Conservation (phyloP, 2,329 filamentous ascomycete species). For the Arthrinium puccinioides region DNA sequence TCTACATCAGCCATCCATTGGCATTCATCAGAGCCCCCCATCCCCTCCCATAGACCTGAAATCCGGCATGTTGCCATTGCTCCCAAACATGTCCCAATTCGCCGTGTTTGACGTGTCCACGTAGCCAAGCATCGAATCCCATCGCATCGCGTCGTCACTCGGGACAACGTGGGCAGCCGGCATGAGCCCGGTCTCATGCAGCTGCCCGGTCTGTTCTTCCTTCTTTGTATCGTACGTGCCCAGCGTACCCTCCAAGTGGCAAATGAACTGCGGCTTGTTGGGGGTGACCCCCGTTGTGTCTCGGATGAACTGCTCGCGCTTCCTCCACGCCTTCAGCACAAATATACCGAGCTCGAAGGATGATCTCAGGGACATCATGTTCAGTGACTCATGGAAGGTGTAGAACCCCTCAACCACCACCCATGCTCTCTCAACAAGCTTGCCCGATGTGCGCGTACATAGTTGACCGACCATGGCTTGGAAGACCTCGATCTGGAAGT, state of each 20-base stretch:
- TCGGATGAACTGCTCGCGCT: slow-evolving; percentile 35
- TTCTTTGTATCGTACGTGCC: slow-evolving; percentile 26
- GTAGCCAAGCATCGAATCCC: slow-evolving; percentile 25
- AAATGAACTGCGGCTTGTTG: slow-evolving; percentile 37
- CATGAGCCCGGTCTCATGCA: neutral
- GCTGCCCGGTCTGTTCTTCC: neutral
- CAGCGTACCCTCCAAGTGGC: slow-evolving; percentile 33
- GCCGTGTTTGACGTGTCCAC: slow-evolving; percentile 15
- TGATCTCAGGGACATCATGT: slow-evolving; percentile 37
- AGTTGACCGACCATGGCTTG: slow-evolving; percentile 48
- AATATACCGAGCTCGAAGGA: slow-evolving; percentile 38
- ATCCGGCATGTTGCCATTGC: slow-evolving; percentile 8
- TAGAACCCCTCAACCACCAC: slow-evolving; percentile 37
- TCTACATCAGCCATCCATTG: too few species aligned
- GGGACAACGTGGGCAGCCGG: slow-evolving; percentile 3
- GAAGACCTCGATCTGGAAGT: slow-evolving; percentile 51
- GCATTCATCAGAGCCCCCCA: too few species aligned
- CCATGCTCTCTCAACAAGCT: slow-evolving; percentile 48
- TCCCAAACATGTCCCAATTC: slow-evolving; percentile 23
- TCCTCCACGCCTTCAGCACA: slow-evolving; percentile 44
- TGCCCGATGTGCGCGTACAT: slow-evolving; percentile 38
- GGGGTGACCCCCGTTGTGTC: slow-evolving; percentile 27
- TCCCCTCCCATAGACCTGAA: slow-evolving; percentile 4
- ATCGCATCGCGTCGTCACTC: slow-evolving; percentile 13
- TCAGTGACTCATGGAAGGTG: slow-evolving; percentile 40